Evolutionary conservation across 2,329 filamentous ascomycete genomes (phyloP), one percentile per base, ranked within the genome.

Genomic region (Exophiala sideris): DNA sequence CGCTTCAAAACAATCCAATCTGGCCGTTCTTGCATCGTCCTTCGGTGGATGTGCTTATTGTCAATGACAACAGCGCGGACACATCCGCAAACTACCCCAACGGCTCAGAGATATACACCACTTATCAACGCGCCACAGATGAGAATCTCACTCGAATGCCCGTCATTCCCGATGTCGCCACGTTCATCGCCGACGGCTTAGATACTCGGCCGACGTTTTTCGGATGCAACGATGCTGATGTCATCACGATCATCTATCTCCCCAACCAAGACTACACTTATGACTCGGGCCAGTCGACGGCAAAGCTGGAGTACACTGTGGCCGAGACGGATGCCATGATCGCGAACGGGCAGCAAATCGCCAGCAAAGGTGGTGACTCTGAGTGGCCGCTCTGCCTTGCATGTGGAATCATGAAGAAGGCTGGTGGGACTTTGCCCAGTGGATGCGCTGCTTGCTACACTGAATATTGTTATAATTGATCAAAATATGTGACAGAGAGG

Each of bases 51-150:
- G 79, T 87, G 48, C 76, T 87, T 65, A 78, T 87, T 67, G 83
- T 83, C 46, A 76, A 83, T 65, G 85, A 87, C 71, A 83, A 82
- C 48, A 80, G 78, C 4, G 83, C 81, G 62, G 84, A 87, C 69
- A 85, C 80, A 0, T 66, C 71, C 45, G 71, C 71, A 64, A 70
- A 73, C 68, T 86, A 79, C 76, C 84, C 84, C 60, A 79, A 86
- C 66, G 84, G 83, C 52, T 79, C 77, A 34, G 80, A 82, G 48
- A 68, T 84, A 49, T 73, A 76, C 51, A 78, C 79, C 53, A 82
- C 80, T 14, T 86, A 83, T 69, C 70, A 78, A 53, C 80, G 80
- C 61, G 74, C 80, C 42, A 69, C 71, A 18, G 66, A 68, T 52
- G 77, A 33, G 5, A 50, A 79, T 58, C 76, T 80, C 46, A 78